Evolutionary conservation across 768 basidiomycete genomes (phyloP), one percentile per base, ranked within the genome.

Genomic region (Tulasnella sp.): DNA sequence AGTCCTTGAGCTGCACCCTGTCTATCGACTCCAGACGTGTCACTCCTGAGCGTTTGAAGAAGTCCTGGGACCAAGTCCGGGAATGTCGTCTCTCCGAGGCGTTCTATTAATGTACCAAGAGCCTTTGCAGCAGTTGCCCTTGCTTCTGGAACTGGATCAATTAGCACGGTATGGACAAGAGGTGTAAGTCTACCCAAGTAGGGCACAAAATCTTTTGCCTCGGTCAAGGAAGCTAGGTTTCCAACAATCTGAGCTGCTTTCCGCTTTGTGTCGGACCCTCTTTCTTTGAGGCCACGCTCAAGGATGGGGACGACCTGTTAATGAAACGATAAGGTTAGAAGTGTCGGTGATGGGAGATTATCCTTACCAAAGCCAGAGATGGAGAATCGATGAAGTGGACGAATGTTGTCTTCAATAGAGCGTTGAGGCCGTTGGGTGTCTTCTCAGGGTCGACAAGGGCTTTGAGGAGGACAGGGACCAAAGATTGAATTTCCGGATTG

Each of bases 301-400:
- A 99, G 69, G 58, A 99, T 93, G 0, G 95, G 95, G 54, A 98
- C 78, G 45, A 96, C 85, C 86, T 90, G 25, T 5, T 5, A 13
- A 13, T 15, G 6, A 37, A 8, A 32, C 5, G 49, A 53, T 6
- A 40, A 57, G 42, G 48, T 46, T n/a, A 41, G 50, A 39, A 33
- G 16, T 13, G 27, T 45, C 49, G 4, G 13, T 9, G 31, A 16
- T 25, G n/a, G n/a, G n/a, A 16, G 39, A n/a, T 35, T 42, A 45
- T 20, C 66, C 81, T 58, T 53, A 90, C 87, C 60, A 99, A 66
- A 15, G 95, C 95, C 6, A 99, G 69, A 3, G 93, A 96, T 1
- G 95, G 92, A 50, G 93, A 85, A 58, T 98, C 95, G 57, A 99
- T 92, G 61, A 95, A 96, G 62, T 99, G 95, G 68, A 89, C 83